phyloP scores from a whole-genome alignment of 2,329 filamentous ascomycete species.

The Aspergillus pseudoviridinutans region DNA sequence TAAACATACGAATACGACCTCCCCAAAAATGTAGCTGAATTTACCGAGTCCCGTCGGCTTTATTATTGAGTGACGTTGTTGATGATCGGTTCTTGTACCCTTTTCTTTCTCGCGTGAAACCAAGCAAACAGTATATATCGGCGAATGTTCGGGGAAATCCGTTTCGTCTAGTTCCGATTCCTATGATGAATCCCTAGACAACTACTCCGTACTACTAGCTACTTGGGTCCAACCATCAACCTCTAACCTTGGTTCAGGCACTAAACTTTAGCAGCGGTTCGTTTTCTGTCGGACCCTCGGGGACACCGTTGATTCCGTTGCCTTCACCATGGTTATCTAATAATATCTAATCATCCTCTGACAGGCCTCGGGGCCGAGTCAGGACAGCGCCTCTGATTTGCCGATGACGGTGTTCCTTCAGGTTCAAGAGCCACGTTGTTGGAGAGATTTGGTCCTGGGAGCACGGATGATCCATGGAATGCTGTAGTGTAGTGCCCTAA shows the following conservation, averaged over 20 bases:
- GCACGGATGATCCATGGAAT: not conserved
- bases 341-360: too few species aligned
- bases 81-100: too few species aligned
- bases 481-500: not conserved
- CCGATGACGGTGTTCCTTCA: too few species aligned
- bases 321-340: too few species aligned
- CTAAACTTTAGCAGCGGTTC: not conserved
- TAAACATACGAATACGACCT: not conserved
- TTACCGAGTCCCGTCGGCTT: too few species aligned
- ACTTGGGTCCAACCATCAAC: conserved; percentile 1
- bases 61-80: not conserved
- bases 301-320: not conserved
- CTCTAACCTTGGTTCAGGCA: conserved; percentile 3
- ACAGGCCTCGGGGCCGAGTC: too few species aligned
- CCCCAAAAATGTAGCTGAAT: not conserved
- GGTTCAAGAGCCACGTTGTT: not conserved
- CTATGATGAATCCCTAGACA: too few species aligned
- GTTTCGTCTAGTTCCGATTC: not conserved
- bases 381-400: too few species aligned
- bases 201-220: too few species aligned
- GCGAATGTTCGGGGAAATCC: conserved; percentile 2
- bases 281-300: not conserved
- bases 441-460: not conserved
- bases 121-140: not conserved
- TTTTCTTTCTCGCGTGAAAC: not conserved